phyloP scores from a whole-genome alignment of 2,329 filamentous ascomycete genomes.

The Sordariomycetes sp. region DNA sequence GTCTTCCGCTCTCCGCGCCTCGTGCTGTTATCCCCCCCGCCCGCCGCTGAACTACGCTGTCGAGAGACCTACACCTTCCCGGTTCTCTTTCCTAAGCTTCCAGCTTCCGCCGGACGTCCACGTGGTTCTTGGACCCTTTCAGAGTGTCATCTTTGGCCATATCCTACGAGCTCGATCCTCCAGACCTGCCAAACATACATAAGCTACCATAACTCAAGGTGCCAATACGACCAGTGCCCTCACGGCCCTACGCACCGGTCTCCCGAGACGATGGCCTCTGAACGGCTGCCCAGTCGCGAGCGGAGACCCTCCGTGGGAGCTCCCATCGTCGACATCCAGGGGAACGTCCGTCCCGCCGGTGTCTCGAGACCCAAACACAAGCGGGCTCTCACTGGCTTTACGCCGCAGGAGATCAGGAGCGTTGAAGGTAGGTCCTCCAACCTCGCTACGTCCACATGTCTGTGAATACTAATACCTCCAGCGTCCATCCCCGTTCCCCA shows the following conservation, averaged over 20 bases:
- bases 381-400: slow-evolving; percentile 91
- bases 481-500: slow-evolving; percentile 79
- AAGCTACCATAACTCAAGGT: neutral
- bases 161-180: neutral
- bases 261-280: neutral
- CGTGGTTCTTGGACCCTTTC: neutral
- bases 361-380: slow-evolving; percentile 88
- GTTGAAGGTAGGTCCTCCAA: slow-evolving; percentile 59
- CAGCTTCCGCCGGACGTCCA: neutral
- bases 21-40: neutral
- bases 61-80: neutral
- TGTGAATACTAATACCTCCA: slow-evolving; percentile 14
- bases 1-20: neutral
- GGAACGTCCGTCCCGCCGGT: slow-evolving; percentile 76
- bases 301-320: slow-evolving; percentile 65
- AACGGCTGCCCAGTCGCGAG: slow-evolving; percentile 36
- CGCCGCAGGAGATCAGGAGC: slow-evolving; percentile 80
- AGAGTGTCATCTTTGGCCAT: neutral
- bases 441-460: too few species aligned
- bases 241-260: neutral
- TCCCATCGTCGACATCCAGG: slow-evolving; percentile 77
- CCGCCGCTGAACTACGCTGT: neutral
- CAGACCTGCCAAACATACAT: neutral
- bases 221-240: neutral
- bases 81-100: neutral